A percentile compares a stretch with the other conserved stretches of the same genome.
Evolutionary conservation across 306 rosid species (phyloP).

Genomic region (Ammopiptanthus mongolicus): DNA sequence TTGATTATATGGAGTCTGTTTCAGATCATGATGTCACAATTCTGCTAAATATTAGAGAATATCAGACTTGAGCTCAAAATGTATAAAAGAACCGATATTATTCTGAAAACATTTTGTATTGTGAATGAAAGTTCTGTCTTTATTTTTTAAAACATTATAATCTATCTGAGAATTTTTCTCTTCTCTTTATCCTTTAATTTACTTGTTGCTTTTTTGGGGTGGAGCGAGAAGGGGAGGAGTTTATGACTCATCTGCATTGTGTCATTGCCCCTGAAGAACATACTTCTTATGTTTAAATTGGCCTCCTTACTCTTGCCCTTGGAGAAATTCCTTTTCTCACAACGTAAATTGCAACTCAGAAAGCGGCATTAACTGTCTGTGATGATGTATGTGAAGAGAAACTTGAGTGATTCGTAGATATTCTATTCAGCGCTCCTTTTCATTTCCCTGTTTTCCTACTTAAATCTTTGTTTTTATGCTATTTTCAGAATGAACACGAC

Average conservation of each 20-base stretch:
- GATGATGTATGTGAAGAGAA: not conserved
- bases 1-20: not conserved
- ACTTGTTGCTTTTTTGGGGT: not conserved
- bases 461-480: constrained; percentile 12
- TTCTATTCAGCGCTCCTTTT: not conserved
- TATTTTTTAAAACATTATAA: not conserved
- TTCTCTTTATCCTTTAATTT: not conserved
- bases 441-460: not conserved
- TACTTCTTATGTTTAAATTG: not conserved
- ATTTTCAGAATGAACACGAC: constrained; percentile 72
- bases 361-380: not conserved
- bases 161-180: not conserved
- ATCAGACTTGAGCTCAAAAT: not conserved
- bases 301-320: not conserved
- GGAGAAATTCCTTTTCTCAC: not conserved
- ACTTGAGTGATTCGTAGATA: not conserved
- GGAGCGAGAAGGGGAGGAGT: not conserved
- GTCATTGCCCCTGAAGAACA: not conserved
- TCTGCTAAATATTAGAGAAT: not conserved
- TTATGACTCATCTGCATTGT: not conserved
- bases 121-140: not conserved
- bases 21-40: not conserved
- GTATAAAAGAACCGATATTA: no score
- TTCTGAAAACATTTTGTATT: no score
- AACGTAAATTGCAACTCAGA: not conserved